Base-by-base conservation (phyloP, 257 asterid genomes). In the Nicotiana paniculata region DNA sequence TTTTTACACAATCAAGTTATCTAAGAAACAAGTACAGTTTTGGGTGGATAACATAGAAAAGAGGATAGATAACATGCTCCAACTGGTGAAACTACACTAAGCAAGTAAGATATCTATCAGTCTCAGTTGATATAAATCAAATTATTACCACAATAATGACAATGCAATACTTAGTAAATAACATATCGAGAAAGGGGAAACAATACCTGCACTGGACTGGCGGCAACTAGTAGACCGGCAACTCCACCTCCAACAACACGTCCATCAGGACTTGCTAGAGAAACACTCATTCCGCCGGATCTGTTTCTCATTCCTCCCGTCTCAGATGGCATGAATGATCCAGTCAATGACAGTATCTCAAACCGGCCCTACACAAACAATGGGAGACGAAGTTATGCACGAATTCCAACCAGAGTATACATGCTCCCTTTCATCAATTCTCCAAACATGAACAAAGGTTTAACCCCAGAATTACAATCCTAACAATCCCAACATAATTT, bases 211-310 rank as follows among this genome's bases (percentile, higher is more conserved):
- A 93, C 92, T 9, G 98, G 98, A 72, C 95, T 82, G 12, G 98
- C 97, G 6, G 97, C 99, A 57, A 93, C 97, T 85, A 95, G 88
- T 61, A 93, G 83, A 78, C 99, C 99, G 37, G 97, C 97, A 59
- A 95, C 98, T 55, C 98, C 97, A 62, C 99, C 98, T 0, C 99
- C 99, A 4, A 95, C 90, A 70, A 95, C 98, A 59, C 99, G 97
- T 21, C 99, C 99, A 26, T 95, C 97, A 0, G 99, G 97, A 83
- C 97, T 91, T 57, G 93, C 96, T 87, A 95, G 88, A 54, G 99
- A 95, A 80, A 93, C 97, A 8, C 98, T 95, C 99, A 95, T 95
- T 24, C 99, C 99, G 11, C 99, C 99, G 1, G 98, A 87, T 83
- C 98, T 85, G 86, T 94, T 91, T 83, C 93, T 93, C 87, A 94